Evolutionary conservation across 441 rosid species (phyloP), one percentile per base, ranked within the genome.

Genomic region (Sinapis alba): DNA sequence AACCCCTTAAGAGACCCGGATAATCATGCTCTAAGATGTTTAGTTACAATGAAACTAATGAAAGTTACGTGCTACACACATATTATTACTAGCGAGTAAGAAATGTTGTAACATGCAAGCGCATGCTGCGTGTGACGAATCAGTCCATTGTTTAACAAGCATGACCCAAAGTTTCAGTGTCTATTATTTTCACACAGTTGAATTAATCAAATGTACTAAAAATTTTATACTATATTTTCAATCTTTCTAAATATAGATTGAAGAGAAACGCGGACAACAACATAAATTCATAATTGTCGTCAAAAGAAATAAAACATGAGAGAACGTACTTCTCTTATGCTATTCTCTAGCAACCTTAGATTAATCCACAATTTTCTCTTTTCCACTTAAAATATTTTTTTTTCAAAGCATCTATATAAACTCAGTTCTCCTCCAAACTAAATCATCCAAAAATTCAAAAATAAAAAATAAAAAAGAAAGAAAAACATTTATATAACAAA

Each of bases 261-360:
- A 65, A 73, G 71, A 41, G 18, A 73, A 69, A 76, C n/a, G 27
- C 58, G 74, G 74, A 75, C 32, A 8, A 43, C 34, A 51, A 51
- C 58, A 73, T 4, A 41, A 18, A 20, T 65, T 41, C 45, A 73
- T 15, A 18, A 43, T 65, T 41, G 12, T 11, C 13, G 12, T 65
- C 47, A 15, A 65, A 73, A 64, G 21, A 68, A 66, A 26, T 24
- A 3, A 50, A 68, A 32, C 6, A 24, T 60, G 56, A 60, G 73
- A 32, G 27, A 34, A 66, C n/a, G n/a, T n/a, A n/a, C 41, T 13
- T 34, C 34, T 62, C 43, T 34, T 47, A 0, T 50, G 43, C 63
- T 50, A 67, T 50, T 75, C 63, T 51, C 56, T 26, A 20, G 12
- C 9, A 24, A 68, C 68, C 78, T 18, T 68, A 24, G 26, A 60